Evolutionary conservation across 768 basidiomycete genomes (phyloP), one percentile per base, ranked within the genome.

Genomic region (Hericium alpestre): DNA sequence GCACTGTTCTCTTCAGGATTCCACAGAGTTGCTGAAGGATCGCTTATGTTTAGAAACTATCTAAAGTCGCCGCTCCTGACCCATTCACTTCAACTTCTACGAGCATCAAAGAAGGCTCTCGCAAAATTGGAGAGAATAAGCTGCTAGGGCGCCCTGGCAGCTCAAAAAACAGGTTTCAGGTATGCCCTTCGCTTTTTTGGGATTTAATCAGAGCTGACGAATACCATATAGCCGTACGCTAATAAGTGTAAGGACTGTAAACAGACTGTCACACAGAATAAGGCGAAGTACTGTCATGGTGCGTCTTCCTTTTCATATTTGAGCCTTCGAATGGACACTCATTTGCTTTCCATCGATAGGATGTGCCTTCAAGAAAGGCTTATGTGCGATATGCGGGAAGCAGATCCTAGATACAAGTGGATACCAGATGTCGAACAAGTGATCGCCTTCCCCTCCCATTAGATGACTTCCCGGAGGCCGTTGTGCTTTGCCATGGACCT

Each of bases 251-350:
- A 87, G 70, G 90, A 90, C 64, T 93, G 90, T 67, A 91, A 91
- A 70, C 84, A 85, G 65, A 76, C 83, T 0, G 81, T 82, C 48
- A 90, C 90, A 9, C 90, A 93, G 77, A 91, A 91, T 68, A 81
- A 78, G 65, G 90, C 86, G 39, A 92, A 90, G 72, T 92, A 89
- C 70, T 93, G 90, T 65, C 90, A 93, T 77, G 86, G 90, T 87
- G 64, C 59, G 80, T 66, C 61, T 56, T 43, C 38, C 22, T 7
- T 23, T 23, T 32, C 15, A n/a, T 5, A 32, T 9, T 9, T 32
- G 4, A 10, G 32, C 32, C 32, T 32, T 6, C 0, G 32, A 32
- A 32, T 32, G 32, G 32, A 32, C 32, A 32, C 32, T 32, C 6
- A 32, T 32, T 25, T 7, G 32, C 9, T 32, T 10, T 10, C 6